Evolutionary conservation across 1,284 basidiomycete genomes (phyloP).

Genomic region (Cutaneotrichosporon sp.): DNA sequence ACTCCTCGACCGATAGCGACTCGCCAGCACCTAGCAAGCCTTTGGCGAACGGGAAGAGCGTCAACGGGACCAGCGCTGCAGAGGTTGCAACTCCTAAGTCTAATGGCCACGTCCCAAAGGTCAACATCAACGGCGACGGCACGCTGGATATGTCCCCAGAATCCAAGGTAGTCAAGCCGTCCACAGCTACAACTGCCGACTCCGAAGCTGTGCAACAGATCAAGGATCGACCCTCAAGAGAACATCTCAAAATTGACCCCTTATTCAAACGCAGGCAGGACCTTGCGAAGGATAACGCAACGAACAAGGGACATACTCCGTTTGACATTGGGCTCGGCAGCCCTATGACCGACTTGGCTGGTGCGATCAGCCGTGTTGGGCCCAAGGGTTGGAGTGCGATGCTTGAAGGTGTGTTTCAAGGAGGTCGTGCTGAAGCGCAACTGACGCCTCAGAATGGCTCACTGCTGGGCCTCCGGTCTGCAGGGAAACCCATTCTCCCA

Average conservation of each 20-base stretch:
- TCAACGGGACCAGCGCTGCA: no score
- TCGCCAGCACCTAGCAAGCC: no score
- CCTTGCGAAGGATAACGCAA: background rate
- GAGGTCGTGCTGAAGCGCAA: background rate
- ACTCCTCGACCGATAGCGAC: no score
- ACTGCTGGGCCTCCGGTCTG: slow-evolving; percentile 22
- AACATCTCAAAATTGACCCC: background rate
- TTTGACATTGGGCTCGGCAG: slow-evolving; percentile 4
- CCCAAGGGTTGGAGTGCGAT: slow-evolving; percentile 40
- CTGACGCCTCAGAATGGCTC: slow-evolving; percentile 33
- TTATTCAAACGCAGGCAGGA: background rate
- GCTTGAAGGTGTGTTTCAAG: slow-evolving; percentile 37
- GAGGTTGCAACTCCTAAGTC: no score
- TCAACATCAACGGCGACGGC: no score
- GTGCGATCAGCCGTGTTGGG: background rate
- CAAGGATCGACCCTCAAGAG: background rate
- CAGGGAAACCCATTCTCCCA: no score
- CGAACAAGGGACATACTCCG: no score
- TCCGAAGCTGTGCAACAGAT: background rate
- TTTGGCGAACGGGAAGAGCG: no score
- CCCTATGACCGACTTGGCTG: background rate
- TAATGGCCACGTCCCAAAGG: no score
- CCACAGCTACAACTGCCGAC: background rate
- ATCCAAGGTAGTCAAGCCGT: no score
- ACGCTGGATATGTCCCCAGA: no score